Base-by-base conservation (phyloP, 176 grass and related monocot genomes). In the Oryza rufipogon region DNA sequence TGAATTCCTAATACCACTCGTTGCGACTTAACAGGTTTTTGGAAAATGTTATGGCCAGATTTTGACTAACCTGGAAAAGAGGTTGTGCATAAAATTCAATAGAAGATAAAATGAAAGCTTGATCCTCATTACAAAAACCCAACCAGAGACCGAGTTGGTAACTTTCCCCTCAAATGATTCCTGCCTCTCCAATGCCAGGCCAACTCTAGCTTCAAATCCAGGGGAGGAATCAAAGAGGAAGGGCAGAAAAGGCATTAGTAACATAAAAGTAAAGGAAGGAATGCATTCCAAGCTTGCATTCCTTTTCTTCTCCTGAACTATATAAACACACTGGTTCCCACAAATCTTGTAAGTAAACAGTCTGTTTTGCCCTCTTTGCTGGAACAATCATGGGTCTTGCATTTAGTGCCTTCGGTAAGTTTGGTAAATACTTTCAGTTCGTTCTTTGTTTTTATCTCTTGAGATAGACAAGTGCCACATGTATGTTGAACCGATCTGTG, bases 261-360 rank as follows among this genome's bases (percentile, higher is more conserved):
- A 71, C 44, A 73, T 78, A 70, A 74, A 84, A 56, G 71, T 49
- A 46, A 88, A 79, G 91, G 58, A 94, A 94, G 85, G 89, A 77
- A 95, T 91, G 86, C 88, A 95, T 91, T 95, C 93, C 93, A 88
- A 91, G 70, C 86, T 84, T 91, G 80, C 41, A 19, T 14, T 56
- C 68, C 77, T 74, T 76, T 70, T 66, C 51, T 73, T 72, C 34
- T 58, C 30, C 9, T 20, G 11, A 73, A 86, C 79, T 83, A 89
- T 86, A 89, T 86, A 92, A 79, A 86, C 79, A 52, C 74, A 52
- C 49, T 26, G 12, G 36, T 30, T 64, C 63, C 65, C 49, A 49
- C 22, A 13, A 36, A 41, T 68, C 70, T 77, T 66, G 66, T 85
- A 70, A 46, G 16, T 32, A 7, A 23, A 84, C 68, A 66, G n/a